Base-by-base conservation (phyloP, 1,284 basidiomycete genomes). In the Melampsora americana region DNA sequence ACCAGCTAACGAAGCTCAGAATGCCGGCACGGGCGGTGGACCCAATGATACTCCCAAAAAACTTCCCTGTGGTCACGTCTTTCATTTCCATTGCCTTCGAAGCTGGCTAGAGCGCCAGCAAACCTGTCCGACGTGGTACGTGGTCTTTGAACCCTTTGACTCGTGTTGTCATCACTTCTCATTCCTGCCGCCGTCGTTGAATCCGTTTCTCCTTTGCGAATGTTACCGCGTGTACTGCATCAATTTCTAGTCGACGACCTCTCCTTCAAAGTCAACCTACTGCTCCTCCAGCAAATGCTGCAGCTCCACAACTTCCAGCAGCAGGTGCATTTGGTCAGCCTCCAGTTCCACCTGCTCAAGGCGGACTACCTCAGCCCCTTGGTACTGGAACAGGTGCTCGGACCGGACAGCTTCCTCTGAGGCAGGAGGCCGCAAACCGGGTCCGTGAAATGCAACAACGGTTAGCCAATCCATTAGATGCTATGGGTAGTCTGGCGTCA, bases 61-160 rank as follows among this genome's bases (percentile, higher is more conserved):
- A 82, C 86, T 99, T 16, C 90, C 90, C 5, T 99, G 96, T 84
- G 94, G 94, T 0, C 96, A 99, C 83, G 90, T 98, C 64, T 99
- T 99, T 86, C 96, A 99, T 84, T 96, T 98, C 83, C 90, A 97
- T 81, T 99, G 96, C 83, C 87, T 99, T 67, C 87, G 93, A 62
- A 95, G 93, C 39, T 99, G 96, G 96, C 87, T 99, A 35, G 96
- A 99, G 83, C 87, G 96, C 65, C 96, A 99, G 83, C 87, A 88
- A 79, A 87, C 85, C 80, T 98, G 95, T 83, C 95, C 95, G 0
- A 98, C 95, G 46, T 99, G 96, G 93, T 95, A 77, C 83, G 88
- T 68, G 46, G 20, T 67, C 39, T 67, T 23, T 59, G 23, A 14
- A 53, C 50, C 18, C 18, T 20, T 20, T 20, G 20, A 26, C 50